Conservation (phyloP, 441 rosid genomes). For the Euphorbia celastroides region DNA sequence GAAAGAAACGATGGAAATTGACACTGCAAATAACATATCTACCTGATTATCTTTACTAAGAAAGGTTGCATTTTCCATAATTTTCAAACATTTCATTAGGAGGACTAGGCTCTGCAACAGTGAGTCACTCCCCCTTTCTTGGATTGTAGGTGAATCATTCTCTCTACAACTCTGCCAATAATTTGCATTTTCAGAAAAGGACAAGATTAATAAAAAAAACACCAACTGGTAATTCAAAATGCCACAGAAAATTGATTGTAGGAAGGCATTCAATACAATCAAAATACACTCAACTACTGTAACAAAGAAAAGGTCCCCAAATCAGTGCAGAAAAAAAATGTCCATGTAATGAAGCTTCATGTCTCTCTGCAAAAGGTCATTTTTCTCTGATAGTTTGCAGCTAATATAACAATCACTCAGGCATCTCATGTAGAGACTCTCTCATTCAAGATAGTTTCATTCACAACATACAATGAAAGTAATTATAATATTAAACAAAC, state of each 20-base stretch:
- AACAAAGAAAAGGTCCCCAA: background rate
- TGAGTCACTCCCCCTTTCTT: slow-evolving; percentile 35
- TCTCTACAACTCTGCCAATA: slow-evolving; percentile 57
- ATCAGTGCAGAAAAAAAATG: background rate
- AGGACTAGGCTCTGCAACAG: slow-evolving; percentile 46
- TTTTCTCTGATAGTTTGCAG: background rate
- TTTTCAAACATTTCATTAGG: slow-evolving; percentile 78
- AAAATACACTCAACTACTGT: no score
- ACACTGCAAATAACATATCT: slow-evolving; percentile 16
- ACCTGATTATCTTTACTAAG: slow-evolving; percentile 98
- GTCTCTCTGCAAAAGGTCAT: background rate
- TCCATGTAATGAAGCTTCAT: background rate
- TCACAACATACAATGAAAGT: background rate
- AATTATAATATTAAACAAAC: slow-evolving; percentile 28
- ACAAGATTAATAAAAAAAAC: slow-evolving; percentile 11
- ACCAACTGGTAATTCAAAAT: slow-evolving; percentile 1
- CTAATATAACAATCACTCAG: background rate
- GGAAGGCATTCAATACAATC: background rate
- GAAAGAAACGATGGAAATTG: slow-evolving; percentile 5
- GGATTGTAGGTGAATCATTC: slow-evolving; percentile 23
- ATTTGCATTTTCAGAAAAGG: slow-evolving; percentile 8
- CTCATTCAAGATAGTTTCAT: slow-evolving; percentile 1
- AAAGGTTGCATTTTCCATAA: slow-evolving; percentile 98
- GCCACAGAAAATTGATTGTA: background rate
- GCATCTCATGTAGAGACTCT: background rate